A percentile compares a stretch with the other conserved stretches of the same genome.
These are phyloP conservation scores for Colletotrichum tropicale DNA, from an alignment of 2,329 filamentous ascomycete species.

Conservation along the genomic window DNA sequence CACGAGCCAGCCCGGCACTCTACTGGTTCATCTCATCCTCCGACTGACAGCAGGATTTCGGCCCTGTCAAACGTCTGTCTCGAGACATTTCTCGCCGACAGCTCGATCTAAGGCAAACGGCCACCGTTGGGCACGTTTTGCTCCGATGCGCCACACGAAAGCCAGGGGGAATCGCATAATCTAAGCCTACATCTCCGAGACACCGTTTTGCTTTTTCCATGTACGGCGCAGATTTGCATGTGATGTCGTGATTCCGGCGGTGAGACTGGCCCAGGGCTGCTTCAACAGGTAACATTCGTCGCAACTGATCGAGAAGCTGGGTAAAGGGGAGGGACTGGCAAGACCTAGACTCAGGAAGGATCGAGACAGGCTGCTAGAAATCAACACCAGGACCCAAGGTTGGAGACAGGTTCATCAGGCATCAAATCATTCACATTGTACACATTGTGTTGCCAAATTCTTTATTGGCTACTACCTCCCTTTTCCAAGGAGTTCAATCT, in stretches of 20 bases:
- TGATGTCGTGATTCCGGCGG: neutral
- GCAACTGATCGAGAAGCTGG: accelerated
- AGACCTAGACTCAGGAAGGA: accelerated
- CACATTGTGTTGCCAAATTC: constrained; percentile 1
- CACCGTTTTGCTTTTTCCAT: neutral
- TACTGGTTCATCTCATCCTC: neutral
- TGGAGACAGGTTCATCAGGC: neutral
- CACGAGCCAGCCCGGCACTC: neutral
- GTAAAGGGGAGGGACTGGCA: accelerated
- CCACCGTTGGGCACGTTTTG: neutral
- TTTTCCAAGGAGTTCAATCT: constrained; percentile 23
- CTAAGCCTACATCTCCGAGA: neutral
- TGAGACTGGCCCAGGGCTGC: neutral
- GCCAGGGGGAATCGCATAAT: neutral
- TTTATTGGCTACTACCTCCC: constrained; percentile 19
- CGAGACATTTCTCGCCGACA: neutral
- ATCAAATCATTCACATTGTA: neutral
- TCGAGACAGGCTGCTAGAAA: neutral
- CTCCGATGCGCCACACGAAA: neutral
- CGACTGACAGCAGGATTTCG: neutral
- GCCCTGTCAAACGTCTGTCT: neutral
- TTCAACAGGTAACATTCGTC: accelerated
- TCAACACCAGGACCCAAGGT: neutral
- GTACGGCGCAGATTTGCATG: neutral
- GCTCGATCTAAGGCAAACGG: neutral